Evolutionary conservation across 148 eudicot species (phyloP).

Genomic region (Vaccinium vitisidaea): DNA sequence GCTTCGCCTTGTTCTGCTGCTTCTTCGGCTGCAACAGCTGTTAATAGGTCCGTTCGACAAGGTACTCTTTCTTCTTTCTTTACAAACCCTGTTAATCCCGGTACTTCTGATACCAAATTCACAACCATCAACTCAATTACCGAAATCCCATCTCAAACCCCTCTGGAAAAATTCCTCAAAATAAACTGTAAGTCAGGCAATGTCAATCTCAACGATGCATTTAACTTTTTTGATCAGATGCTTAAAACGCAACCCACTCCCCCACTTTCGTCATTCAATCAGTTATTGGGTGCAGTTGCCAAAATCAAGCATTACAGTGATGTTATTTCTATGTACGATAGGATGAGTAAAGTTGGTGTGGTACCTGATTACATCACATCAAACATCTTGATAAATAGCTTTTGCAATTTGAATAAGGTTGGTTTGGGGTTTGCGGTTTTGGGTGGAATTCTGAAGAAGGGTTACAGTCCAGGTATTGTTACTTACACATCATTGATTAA

Average conservation of each 20-base stretch:
- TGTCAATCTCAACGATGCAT: constrained; percentile 24
- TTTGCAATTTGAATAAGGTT: constrained; percentile 20
- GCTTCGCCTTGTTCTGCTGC: neutral
- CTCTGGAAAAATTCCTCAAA: constrained; percentile 21
- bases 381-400: constrained; percentile 29
- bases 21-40: neutral
- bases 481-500: constrained; percentile 29
- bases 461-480: constrained; percentile 23
- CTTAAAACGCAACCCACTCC: constrained; percentile 23
- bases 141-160: constrained; percentile 11
- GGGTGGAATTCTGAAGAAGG: constrained; percentile 31
- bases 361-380: constrained; percentile 24
- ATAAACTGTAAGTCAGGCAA: constrained; percentile 25
- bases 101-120: neutral
- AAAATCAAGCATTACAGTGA: constrained; percentile 26
- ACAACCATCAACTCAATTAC: constrained; percentile 7
- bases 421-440: constrained; percentile 28
- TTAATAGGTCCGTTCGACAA: neutral
- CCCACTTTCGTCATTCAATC: constrained; percentile 27
- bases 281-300: constrained; percentile 23
- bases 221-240: constrained; percentile 23
- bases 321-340: constrained; percentile 17
- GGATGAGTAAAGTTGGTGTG: constrained; percentile 14
- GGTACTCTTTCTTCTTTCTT: constrained; percentile 22
- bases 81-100: neutral